Base-by-base conservation (phyloP, 495 filamentous ascomycete species). In the Penicillium odoratum region DNA sequence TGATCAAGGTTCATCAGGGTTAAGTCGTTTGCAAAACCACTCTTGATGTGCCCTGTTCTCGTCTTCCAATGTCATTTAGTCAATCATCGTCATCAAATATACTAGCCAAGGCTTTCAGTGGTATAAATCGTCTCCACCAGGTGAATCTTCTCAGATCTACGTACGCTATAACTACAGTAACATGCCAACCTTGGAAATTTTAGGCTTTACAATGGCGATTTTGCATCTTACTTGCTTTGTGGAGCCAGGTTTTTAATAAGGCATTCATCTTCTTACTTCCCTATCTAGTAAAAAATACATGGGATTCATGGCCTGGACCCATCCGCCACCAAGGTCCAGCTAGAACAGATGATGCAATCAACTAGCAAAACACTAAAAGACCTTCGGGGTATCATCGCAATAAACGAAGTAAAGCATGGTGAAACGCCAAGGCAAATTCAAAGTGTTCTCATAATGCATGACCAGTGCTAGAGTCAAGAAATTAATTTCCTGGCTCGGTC, bases 21-120 rank as follows among this genome's bases (percentile, higher is more conserved):
- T 56, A 10, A 55, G 42, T 33, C 40, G n/a, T 5, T 29, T 53
- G 11, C 9, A 29, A 9, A 16, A 53, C 10, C 34, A 57, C 52
- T 47, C 21, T 38, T 4, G 21, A 55, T 16, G 4, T 38, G 34
- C 34, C 1, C 10, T 38, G 31, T n/a, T 40, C 36, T 40, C 36
- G 15, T 40, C 36, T n/a, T 40, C 11, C 11, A 10, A 34, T 34
- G 5, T 34, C 36, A 40, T 16, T 40, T 5, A 40, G 3, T n/a
- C 21, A 21, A 21, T 21, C 21, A 21, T 21, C 1, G 21, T 21
- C 2, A 21, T 21, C 21, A 21, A 1, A 21, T 1, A 21, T 21
- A 21, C 21, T 21, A 21, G 21, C 21, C 21, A 21, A 21, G 21
- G 21, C 21, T 21, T 21, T 21, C 21, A 21, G 2, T 21, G 21